Evolutionary conservation across 495 filamentous ascomycete genomes (phyloP).

Genomic region (Pseudoneurospora amorphoporcata): DNA sequence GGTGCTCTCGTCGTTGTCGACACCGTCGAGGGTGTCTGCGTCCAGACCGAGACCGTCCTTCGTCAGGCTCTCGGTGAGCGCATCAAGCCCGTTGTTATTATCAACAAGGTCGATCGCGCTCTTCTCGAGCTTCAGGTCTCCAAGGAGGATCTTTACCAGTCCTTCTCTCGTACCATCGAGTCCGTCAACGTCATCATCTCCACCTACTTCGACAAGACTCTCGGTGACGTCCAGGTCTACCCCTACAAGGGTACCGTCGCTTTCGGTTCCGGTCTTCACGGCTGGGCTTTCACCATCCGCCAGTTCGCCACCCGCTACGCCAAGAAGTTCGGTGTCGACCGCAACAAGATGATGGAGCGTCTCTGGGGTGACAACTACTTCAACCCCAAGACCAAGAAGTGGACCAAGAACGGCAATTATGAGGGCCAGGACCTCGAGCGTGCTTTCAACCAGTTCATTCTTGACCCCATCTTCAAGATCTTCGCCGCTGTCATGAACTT

Average conservation of each 20-base stretch:
- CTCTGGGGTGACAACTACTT: constrained; percentile 99
- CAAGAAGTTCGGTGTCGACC: constrained; percentile 99
- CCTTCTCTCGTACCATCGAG: constrained; percentile 98
- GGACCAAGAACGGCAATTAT: constrained; percentile 71
- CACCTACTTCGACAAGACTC: constrained; percentile 93
- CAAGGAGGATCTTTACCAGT: constrained; percentile 99
- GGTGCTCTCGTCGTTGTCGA: constrained; percentile 99
- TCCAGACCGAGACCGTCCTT: constrained; percentile 99
- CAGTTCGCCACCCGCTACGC: constrained; percentile 95
- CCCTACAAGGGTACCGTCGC: constrained; percentile 92
- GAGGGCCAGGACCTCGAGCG: constrained; percentile 88
- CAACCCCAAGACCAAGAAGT: constrained; percentile 99
- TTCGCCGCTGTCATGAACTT: constrained; percentile 93
- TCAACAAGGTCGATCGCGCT: constrained; percentile 99
- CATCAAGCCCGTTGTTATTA: constrained; percentile 98
- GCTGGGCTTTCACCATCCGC: constrained; percentile 98
- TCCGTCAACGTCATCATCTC: constrained; percentile 99
- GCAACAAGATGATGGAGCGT: constrained; percentile 99
- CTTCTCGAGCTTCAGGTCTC: constrained; percentile 94
- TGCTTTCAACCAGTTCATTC: constrained; percentile 97
- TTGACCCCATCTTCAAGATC: constrained; percentile 99
- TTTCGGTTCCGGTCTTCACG: constrained; percentile 99
- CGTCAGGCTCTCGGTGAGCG: constrained; percentile 99
- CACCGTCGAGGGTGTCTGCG: constrained; percentile 98
- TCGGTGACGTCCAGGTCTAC: constrained; percentile 98